Evolutionary conservation across 1,139 yeast genomes (phyloP), one percentile per base, ranked within the genome.

Genomic region (Blastobotrys illinoisensis): DNA sequence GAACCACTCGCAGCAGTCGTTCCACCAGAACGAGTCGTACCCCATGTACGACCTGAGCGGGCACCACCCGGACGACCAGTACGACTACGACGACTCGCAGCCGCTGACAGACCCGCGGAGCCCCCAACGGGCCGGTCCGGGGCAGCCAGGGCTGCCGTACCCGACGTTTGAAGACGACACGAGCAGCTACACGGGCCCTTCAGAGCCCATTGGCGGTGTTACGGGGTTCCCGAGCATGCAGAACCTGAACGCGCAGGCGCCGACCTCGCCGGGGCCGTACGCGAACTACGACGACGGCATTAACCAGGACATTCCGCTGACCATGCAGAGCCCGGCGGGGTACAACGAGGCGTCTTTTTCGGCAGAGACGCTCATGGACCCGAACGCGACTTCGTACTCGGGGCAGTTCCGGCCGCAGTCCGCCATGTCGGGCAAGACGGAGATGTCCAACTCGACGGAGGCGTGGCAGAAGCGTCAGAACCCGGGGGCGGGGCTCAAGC

Each of bases 141-240:
- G 47, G 5, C 46, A 44, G 13, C 48, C 47, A 9, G 26, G 50
- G 2, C 43, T 59, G 48, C 66, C 66, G 3, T 63, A 63, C 50
- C 66, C 66, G 5, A 55, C 58, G 5, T 54, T 53, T 48, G 62
- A 60, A 19, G 64, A 60, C 36, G 58, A 57, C 9, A 56, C 54
- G 21, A 45, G 46, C 28, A 53, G 55, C 40, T 45, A 43, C 18
- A 45, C 36, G 11, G 57, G 54, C 5, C 45, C 54, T 13, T 59
- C 65, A 2, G 67, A 63, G 50, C 66, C 65, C 2, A 64, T 64
- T 57, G 67, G 66, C 14, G 67, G 67, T 18, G 62, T 55, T 9
- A 64, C 64, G 14, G 67, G 67, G 13, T 62, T 64, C 55, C 61
- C 60, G 1, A 32, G 40, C 40, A 44, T 19, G 23, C 43, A 45